These are phyloP conservation scores for Boletus tomentosulus DNA, from an alignment of 768 basidiomycete species.

Conservation along the genomic window DNA sequence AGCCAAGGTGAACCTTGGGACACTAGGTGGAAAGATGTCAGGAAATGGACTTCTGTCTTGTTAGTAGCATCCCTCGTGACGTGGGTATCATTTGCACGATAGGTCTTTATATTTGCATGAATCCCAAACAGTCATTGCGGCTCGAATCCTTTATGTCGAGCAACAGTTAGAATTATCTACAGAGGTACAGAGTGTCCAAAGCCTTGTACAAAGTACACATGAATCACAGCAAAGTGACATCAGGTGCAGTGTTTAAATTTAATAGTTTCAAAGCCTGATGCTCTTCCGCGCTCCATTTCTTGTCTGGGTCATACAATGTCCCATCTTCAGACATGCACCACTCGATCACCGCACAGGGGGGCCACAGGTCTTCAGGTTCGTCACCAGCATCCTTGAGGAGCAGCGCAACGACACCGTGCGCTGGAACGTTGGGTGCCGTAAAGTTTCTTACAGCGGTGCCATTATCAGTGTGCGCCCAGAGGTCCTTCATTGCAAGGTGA, in stretches of 20 bases:
- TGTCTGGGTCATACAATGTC: constrained; percentile 34
- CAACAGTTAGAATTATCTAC: background rate
- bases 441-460: constrained; percentile 61
- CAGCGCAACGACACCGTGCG: constrained; percentile 67
- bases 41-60: constrained; percentile 29
- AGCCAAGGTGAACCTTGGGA: constrained; percentile 11
- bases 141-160: background rate
- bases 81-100: constrained; percentile 26
- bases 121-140: too few relatives aligned
- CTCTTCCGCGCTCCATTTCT: constrained; percentile 21
- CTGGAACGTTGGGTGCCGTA: constrained; percentile 48
- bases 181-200: background rate
- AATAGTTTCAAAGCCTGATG: constrained; percentile 1
- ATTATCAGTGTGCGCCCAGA: constrained; percentile 71
- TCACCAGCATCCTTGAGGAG: constrained; percentile 63
- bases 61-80: constrained; percentile 22
- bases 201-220: background rate
- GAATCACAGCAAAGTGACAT: background rate
- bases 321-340: constrained; percentile 64
- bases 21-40: constrained; percentile 18
- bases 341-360: constrained; percentile 51
- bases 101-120: constrained; percentile 1
- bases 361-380: constrained; percentile 55
- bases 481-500: constrained; percentile 41
- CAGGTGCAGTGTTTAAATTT: background rate